Evolutionary conservation across 176 grass and related monocot genomes (phyloP).

Genomic region (Microstegium vimineum): DNA sequence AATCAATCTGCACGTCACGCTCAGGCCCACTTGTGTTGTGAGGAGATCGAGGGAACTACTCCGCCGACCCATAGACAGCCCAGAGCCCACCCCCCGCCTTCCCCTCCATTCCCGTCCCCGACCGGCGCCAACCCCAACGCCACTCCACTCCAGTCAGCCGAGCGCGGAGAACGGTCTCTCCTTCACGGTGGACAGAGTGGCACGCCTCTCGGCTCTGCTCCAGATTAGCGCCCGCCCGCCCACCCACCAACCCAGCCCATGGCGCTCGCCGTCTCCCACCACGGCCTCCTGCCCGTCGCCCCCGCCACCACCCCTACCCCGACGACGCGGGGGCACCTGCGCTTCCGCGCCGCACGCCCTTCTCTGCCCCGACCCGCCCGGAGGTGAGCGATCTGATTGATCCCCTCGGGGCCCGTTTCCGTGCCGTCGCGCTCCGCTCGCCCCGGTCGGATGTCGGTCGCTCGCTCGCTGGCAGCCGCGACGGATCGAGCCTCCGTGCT

Average conservation of each 20-base stretch:
- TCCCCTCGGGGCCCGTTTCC: background rate
- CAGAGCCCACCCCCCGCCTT: background rate
- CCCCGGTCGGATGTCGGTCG: background rate
- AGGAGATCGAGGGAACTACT: too few species aligned
- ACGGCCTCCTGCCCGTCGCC: background rate
- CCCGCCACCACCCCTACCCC: background rate
- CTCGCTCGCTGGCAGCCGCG: background rate
- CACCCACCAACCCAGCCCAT: background rate
- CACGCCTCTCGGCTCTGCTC: background rate
- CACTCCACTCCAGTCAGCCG: background rate
- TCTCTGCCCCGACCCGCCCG: background rate
- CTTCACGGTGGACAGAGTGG: background rate
- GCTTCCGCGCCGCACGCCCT: background rate
- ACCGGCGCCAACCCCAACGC: background rate
- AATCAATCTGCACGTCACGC: background rate
- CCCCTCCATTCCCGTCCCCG: background rate
- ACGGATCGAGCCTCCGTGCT: background rate
- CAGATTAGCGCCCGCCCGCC: background rate
- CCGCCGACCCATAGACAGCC: background rate
- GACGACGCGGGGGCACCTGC: background rate
- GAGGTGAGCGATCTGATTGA: constrained; percentile 17
- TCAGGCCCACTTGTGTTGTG: background rate
- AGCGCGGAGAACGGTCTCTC: background rate
- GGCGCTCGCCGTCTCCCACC: constrained; percentile 31
- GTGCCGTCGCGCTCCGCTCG: background rate